Conservation (phyloP, 768 basidiomycete genomes). For the Lyophyllum semitale region DNA sequence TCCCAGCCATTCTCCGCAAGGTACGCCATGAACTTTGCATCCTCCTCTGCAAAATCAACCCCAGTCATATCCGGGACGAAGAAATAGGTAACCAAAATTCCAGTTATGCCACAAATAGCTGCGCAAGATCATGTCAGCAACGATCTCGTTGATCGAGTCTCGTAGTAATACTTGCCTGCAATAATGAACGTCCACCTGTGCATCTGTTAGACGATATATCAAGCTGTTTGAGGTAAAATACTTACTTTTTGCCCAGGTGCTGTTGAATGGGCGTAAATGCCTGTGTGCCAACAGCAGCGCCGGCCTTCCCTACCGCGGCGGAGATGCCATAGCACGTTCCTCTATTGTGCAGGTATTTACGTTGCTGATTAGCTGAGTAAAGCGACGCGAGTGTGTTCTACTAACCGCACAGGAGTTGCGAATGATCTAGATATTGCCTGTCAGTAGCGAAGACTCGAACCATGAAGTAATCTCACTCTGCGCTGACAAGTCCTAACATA, state of each 20-base stretch:
- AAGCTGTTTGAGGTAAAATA: not conserved
- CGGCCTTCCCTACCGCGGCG: slow-evolving; percentile 69
- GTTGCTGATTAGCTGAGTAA: not conserved
- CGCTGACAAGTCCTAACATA: slow-evolving; percentile 67
- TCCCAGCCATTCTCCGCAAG: slow-evolving; percentile 66
- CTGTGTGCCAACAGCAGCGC: slow-evolving; percentile 73
- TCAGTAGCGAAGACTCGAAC: not conserved
- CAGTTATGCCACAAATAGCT: slow-evolving; percentile 66
- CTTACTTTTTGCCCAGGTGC: slow-evolving; percentile 65
- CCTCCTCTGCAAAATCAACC: slow-evolving; percentile 66
- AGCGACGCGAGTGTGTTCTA: not conserved
- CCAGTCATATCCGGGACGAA: slow-evolving; percentile 71
- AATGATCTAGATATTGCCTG: slow-evolving; percentile 43
- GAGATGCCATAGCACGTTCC: slow-evolving; percentile 73
- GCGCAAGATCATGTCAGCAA: slow-evolving; percentile 23
- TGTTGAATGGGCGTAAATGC: slow-evolving; percentile 69
- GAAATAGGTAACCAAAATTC: slow-evolving; percentile 67
- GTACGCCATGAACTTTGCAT: slow-evolving; percentile 60
- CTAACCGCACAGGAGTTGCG: slow-evolving; percentile 62
- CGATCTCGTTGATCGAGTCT: not conserved
- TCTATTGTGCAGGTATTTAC: slow-evolving; percentile 19
- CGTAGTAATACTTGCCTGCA: slow-evolving; percentile 19
- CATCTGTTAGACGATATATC: not conserved
- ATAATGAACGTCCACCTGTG: slow-evolving; percentile 68
- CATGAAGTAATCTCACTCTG: slow-evolving; percentile 46